Conservation (phyloP, 257 asterid species). For the Plantago elongata region DNA sequence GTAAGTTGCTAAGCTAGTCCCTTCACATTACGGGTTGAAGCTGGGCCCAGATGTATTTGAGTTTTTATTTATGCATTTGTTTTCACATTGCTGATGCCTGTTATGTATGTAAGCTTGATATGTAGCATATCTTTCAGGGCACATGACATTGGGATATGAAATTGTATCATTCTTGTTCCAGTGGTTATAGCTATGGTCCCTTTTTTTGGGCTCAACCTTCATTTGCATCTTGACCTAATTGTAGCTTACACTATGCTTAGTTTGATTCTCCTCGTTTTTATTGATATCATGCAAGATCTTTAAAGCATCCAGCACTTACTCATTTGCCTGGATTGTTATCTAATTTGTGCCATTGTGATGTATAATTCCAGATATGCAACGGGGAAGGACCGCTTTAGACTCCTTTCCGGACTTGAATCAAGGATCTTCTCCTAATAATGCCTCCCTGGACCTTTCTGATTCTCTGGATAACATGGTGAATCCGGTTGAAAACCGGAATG, state of each 20-base stretch:
- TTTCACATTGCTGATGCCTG: no score
- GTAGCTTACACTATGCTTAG: background rate
- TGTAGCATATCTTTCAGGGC: conserved; percentile 2
- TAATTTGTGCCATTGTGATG: background rate
- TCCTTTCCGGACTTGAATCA: conserved; percentile 53
- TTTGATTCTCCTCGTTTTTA: conserved; percentile 11
- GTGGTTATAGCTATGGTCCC: background rate
- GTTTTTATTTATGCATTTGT: no score
- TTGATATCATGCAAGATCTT: conserved; percentile 20
- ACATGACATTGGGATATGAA: background rate
- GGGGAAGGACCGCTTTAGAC: conserved; percentile 54
- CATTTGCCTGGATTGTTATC: conserved; percentile 12
- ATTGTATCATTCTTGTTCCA: conserved; percentile 1
- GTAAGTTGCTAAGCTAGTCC: no score
- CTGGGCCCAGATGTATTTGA: no score
- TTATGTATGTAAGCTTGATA: background rate
- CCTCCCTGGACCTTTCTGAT: conserved; percentile 3
- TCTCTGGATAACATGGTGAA: conserved; percentile 1
- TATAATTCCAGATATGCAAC: conserved; percentile 43
- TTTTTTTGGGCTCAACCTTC: conserved; percentile 1
- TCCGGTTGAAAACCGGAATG: conserved; percentile 7
- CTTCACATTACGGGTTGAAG: no score
- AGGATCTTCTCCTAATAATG: conserved; percentile 6
- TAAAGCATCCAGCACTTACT: background rate
- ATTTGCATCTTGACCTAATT: conserved; percentile 2